A percentile compares a stretch with the other conserved stretches of the same genome.
Evolutionary conservation across 2,329 filamentous ascomycete species (phyloP).

Genomic region (Cordyceps cicadae): DNA sequence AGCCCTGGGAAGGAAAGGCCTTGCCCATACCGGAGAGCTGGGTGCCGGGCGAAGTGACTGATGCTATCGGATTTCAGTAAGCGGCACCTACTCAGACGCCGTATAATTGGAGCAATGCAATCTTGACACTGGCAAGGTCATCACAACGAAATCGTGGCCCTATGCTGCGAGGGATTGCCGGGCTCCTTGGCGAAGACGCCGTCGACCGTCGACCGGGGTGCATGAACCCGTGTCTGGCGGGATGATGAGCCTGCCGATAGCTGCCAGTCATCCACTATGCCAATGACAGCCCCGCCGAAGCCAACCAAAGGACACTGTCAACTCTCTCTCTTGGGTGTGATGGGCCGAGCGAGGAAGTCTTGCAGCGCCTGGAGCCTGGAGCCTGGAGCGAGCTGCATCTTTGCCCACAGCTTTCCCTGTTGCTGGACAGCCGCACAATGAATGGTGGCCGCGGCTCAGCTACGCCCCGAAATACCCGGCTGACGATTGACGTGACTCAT

Average conservation of each 20-base stretch:
- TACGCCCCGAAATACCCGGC: background rate
- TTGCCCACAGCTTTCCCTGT: background rate
- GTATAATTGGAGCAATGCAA: slow-evolving; percentile 13
- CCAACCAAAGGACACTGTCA: background rate
- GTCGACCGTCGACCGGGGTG: background rate
- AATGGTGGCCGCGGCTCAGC: background rate
- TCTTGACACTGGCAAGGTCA: background rate
- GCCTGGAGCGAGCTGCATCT: background rate
- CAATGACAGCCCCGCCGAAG: background rate
- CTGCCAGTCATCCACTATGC: background rate
- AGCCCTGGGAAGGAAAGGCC: slow-evolving; percentile 27
- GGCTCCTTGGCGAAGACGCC: background rate
- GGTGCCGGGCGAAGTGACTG: slow-evolving; percentile 10
- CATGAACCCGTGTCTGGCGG: background rate
- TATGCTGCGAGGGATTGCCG: background rate
- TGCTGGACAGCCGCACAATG: background rate
- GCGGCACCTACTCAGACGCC: slow-evolving; percentile 8
- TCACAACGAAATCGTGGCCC: background rate
- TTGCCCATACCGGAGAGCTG: slow-evolving; percentile 17
- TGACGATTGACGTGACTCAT: no score
- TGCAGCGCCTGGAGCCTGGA: background rate
- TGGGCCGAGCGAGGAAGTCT: background rate
- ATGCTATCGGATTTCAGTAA: slow-evolving; percentile 17
- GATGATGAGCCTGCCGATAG: background rate
- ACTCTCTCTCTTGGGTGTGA: background rate